phyloP scores from a whole-genome alignment of 352 stramenopile genomes.

The Pythium aquatile region DNA sequence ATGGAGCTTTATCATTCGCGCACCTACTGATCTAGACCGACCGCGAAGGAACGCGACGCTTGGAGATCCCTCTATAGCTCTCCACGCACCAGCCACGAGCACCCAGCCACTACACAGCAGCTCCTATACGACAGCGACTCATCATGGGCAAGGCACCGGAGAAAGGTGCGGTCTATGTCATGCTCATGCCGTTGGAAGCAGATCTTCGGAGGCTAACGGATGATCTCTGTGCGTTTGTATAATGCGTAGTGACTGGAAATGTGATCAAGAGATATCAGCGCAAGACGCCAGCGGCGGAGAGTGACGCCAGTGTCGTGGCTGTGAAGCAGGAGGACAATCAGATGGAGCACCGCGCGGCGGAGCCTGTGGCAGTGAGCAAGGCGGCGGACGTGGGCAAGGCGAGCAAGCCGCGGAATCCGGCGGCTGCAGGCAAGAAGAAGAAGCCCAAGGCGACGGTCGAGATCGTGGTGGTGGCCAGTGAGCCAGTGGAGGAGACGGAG shows the following conservation, averaged over 20 bases:
- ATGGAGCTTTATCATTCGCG: background rate
- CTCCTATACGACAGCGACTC: background rate
- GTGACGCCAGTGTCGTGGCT: background rate
- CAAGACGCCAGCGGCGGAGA: slow-evolving; percentile 32
- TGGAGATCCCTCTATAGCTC: slow-evolving; percentile 3
- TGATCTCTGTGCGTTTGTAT: background rate
- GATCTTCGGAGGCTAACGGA: background rate
- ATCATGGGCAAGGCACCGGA: slow-evolving; percentile 56
- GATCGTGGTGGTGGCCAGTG: background rate
- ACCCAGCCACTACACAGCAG: background rate
- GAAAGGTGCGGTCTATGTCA: slow-evolving; percentile 22
- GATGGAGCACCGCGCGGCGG: slow-evolving; percentile 19
- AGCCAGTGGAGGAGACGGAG: background rate
- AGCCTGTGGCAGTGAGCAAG: slow-evolving; percentile 10
- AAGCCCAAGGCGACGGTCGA: slow-evolving; percentile 17
- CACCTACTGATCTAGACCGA: slow-evolving; percentile 5
- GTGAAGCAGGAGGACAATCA: slow-evolving; percentile 32
- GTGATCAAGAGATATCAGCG: slow-evolving; percentile 48
- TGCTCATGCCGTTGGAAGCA: no score
- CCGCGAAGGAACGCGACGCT: slow-evolving; percentile 20
- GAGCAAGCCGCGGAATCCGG: background rate
- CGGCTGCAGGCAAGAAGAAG: slow-evolving; percentile 28
- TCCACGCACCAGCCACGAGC: background rate
- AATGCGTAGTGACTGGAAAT: slow-evolving; percentile 5
- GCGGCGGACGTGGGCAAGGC: background rate